Conservation (phyloP, 139 green algal species). For the Chlamydomonas asymmetrica region DNA sequence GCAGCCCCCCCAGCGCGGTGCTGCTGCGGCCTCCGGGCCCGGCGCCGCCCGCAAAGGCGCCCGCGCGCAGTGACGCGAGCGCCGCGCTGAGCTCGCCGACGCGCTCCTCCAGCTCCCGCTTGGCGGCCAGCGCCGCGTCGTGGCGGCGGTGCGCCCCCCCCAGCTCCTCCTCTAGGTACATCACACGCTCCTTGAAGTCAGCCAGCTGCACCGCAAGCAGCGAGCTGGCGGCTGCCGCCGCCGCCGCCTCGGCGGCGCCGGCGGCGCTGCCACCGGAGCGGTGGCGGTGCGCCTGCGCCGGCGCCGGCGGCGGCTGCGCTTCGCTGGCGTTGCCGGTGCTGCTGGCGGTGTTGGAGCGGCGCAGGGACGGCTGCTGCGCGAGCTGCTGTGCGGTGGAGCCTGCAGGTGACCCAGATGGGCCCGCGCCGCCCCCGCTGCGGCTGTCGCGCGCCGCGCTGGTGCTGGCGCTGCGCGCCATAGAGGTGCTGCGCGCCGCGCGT, state of each 20-base stretch:
- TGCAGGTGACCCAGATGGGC: too few relatives aligned
- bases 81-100: slow-evolving; percentile 8
- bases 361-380: too few relatives aligned
- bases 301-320: neutral
- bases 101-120: slow-evolving; percentile 16
- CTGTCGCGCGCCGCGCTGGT: too few relatives aligned
- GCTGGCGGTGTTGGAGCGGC: too few relatives aligned
- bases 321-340: too few relatives aligned
- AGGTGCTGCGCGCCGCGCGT: too few relatives aligned
- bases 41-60: neutral
- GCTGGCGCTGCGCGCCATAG: too few relatives aligned
- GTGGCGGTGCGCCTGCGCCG: neutral
- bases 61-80: neutral
- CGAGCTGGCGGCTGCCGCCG: neutral
- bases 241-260: neutral
- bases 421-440: too few relatives aligned
- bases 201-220: slow-evolving; percentile 14
- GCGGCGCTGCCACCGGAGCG: neutral
- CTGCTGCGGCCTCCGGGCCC: slow-evolving; percentile 13
- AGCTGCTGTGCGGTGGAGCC: too few relatives aligned
- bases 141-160: slow-evolving; percentile 9
- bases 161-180: slow-evolving; percentile 30
- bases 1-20: neutral
- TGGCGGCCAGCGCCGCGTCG: slow-evolving; percentile 5
- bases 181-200: slow-evolving; percentile 28